Base-by-base conservation (phyloP, 164 flowering plant species). In the Protea cynaroides region DNA sequence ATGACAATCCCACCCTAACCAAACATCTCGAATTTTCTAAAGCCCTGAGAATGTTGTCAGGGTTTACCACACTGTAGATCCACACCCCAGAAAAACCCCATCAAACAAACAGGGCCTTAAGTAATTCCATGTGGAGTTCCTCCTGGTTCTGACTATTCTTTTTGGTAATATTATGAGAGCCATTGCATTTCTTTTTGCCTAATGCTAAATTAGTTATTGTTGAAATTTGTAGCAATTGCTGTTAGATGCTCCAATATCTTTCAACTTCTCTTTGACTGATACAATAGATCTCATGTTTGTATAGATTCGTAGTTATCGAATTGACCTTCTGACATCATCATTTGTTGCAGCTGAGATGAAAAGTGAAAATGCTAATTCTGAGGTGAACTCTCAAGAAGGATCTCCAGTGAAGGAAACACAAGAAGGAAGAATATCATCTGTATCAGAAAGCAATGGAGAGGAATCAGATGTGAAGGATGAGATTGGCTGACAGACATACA, bases 381-480 rank as follows among this genome's bases (percentile, higher is more conserved):
- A 77, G 58, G 67, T 57, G 3, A 89, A 59, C 56, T 61, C 81
- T 37, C 72, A 72, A 71, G 88, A 78, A 55, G 71, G 12, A 62
- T 46, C 68, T 3, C 77, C 63, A 61, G 79, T 29, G 50, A 72
- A 78, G 72, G 87, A 80, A 63, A 62, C 61, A 15, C 64, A 21
- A 59, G 86, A 29, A 5, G 34, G 34, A 29, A 29, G 61, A 68
- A 66, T 49, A 63, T 82, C 63, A 49, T 63, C 78, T 29, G 69
- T 58, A 55, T 54, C 74, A 17, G 85, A 81, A 64, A 78, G 74
- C 74, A 84, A 80, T 72, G 89, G 69, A 18, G 85, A 72, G 38
- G 87, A 79, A 37, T 62, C 81, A 15, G 82, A 55, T 46, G 54
- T 66, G 51, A 85, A 83, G 29, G 87, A 75, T 63, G 79, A 70